Evolutionary conservation across 768 basidiomycete species (phyloP).

Genomic region (Agaricus subrufescens): DNA sequence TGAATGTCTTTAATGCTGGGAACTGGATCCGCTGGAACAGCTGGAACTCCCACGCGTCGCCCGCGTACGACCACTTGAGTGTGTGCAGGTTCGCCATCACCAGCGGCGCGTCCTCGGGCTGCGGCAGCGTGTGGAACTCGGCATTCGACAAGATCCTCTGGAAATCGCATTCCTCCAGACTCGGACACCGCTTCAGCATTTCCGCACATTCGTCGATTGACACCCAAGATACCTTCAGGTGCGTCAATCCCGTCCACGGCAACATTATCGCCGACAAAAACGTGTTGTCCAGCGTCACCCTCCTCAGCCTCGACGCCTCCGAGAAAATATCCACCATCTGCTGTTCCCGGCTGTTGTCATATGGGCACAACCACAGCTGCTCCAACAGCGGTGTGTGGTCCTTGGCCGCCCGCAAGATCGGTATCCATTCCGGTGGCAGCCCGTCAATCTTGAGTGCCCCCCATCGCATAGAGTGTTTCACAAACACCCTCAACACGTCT

Average conservation of each 20-base stretch:
- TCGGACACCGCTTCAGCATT: constrained; percentile 2
- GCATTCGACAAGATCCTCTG: constrained; percentile 4
- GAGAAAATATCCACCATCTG: constrained; percentile 8
- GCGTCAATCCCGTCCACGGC: neutral
- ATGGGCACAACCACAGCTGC: constrained; percentile 7
- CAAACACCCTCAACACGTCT: neutral
- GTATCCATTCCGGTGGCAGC: constrained; percentile 8
- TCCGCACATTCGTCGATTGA: constrained; percentile 9
- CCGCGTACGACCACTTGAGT: constrained; percentile 6
- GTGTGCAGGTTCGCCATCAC: neutral
- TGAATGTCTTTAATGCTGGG: neutral
- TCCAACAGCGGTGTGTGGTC: neutral
- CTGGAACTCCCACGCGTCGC: constrained; percentile 8
- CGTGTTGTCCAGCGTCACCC: constrained; percentile 7
- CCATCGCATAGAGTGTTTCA: constrained; percentile 1
- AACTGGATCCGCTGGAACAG: constrained; percentile 4
- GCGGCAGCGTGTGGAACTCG: constrained; percentile 1
- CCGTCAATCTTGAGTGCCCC: constrained; percentile 6
- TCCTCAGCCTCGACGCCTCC: neutral
- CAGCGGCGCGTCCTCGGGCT: neutral
- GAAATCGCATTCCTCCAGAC: constrained; percentile 2
- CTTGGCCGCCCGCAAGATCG: neutral
- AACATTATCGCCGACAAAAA: constrained; percentile 4
- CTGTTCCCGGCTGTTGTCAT: constrained; percentile 8
- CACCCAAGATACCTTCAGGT: constrained; percentile 9